Evolutionary conservation across 2,329 filamentous ascomycete species (phyloP).

Genomic region (Diaporthe sp.): DNA sequence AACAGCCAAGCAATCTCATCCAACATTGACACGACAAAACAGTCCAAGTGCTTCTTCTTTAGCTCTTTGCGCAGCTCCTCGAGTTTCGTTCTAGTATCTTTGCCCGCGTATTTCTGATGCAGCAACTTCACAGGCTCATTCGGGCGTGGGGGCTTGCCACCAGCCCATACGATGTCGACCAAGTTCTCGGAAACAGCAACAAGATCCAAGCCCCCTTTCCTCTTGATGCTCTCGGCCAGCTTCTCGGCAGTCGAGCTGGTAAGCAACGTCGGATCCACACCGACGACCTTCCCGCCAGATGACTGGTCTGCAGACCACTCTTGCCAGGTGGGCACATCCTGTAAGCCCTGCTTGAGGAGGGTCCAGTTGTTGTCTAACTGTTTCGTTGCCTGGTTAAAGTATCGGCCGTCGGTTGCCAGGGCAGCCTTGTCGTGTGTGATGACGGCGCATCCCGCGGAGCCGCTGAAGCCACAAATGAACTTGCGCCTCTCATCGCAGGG

Average conservation of each 20-base stretch:
- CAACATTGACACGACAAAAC: slow-evolving; percentile 92
- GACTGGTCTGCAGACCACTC: slow-evolving; percentile 93
- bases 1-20: slow-evolving; percentile 99
- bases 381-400: slow-evolving; percentile 95
- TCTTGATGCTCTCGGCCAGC: slow-evolving; percentile 87
- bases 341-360: slow-evolving; percentile 90
- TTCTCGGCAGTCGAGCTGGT: slow-evolving; percentile 75
- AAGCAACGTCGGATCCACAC: slow-evolving; percentile 90
- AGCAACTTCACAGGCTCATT: slow-evolving; percentile 82
- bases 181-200: slow-evolving; percentile 84
- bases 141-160: slow-evolving; percentile 79
- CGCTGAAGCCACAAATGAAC: slow-evolving; percentile 94
- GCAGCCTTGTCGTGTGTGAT: slow-evolving; percentile 89
- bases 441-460: slow-evolving; percentile 93
- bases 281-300: slow-evolving; percentile 88
- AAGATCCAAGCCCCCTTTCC: slow-evolving; percentile 83
- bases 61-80: slow-evolving; percentile 90
- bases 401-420: slow-evolving; percentile 93
- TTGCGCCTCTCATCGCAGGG: slow-evolving; percentile 92
- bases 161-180: slow-evolving; percentile 90
- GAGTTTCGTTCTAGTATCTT: slow-evolving; percentile 85
- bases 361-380: slow-evolving; percentile 94
- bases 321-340: slow-evolving; percentile 96
- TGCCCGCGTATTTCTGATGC: slow-evolving; percentile 81
- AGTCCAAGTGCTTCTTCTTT: slow-evolving; percentile 87